Evolutionary conservation across 73 alveolate genomes (phyloP).

Genomic region (Paramecium sonneborni): DNA sequence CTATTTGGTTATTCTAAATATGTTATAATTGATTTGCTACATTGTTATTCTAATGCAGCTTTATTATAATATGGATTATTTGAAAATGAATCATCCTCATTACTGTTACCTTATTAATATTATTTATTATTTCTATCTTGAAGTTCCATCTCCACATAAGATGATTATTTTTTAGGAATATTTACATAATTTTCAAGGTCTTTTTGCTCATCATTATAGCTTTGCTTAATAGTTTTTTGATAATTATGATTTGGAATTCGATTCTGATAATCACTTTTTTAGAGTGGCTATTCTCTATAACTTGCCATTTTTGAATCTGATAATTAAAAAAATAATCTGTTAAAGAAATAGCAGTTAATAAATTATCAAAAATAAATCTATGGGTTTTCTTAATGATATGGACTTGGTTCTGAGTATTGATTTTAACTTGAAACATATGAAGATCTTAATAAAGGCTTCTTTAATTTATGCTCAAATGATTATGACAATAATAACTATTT

Average conservation of each 20-base stretch:
- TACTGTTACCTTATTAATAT: background rate
- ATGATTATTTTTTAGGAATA: background rate
- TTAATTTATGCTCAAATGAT: background rate
- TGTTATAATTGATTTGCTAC: background rate
- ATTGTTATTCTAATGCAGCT: background rate
- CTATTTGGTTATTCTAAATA: background rate
- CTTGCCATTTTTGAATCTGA: background rate
- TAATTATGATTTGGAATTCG: background rate
- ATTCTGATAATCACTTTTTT: background rate
- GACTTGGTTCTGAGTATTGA: background rate
- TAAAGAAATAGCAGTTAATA: slow-evolving; percentile 13
- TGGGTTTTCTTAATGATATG: background rate
- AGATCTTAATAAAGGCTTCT: background rate
- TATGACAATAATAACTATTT: background rate
- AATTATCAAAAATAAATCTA: background rate
- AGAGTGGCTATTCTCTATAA: background rate
- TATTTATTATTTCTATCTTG: background rate
- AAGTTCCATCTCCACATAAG: background rate
- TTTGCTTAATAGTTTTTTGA: background rate
- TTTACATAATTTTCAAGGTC: background rate
- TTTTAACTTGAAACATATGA: background rate
- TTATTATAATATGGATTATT: background rate
- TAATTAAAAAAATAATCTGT: background rate
- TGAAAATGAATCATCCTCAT: background rate
- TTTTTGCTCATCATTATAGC: background rate